Percentiles rank a stretch among this genome's conserved stretches.
Conservation (phyloP, 2,329 filamentous ascomycete genomes). For the Fusarium papillatum region DNA sequence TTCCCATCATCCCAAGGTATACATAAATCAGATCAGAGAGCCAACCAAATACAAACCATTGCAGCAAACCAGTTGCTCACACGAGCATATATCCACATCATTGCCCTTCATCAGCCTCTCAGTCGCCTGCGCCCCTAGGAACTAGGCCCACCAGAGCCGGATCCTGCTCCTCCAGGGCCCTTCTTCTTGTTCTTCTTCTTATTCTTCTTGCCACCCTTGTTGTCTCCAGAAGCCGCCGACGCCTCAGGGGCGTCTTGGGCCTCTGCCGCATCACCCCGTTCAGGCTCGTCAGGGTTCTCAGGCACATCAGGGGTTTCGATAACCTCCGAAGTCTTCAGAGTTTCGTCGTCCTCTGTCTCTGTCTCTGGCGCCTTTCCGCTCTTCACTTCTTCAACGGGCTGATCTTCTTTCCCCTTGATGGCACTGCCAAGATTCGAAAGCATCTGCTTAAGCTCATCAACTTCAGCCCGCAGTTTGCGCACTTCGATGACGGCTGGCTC, state of each 20-base stretch:
- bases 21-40: neutral
- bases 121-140: slow-evolving; percentile 16
- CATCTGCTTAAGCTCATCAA: slow-evolving; percentile 68
- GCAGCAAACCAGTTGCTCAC: neutral
- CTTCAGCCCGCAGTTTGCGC: slow-evolving; percentile 68
- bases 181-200: slow-evolving; percentile 46
- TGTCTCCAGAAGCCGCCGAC: slow-evolving; percentile 26
- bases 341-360: slow-evolving; percentile 17
- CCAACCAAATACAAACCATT: neutral
- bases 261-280: slow-evolving; percentile 19
- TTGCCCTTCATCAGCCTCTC: neutral
- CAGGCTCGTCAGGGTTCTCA: slow-evolving; percentile 26
- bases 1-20: neutral
- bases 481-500: slow-evolving; percentile 83
- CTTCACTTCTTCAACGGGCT: slow-evolving; percentile 2
- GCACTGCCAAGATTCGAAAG: slow-evolving; percentile 51
- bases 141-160: slow-evolving; percentile 20
- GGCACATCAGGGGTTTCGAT: slow-evolving; percentile 22
- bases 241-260: slow-evolving; percentile 13
- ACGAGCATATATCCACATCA: neutral
- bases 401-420: slow-evolving; percentile 28
- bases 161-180: slow-evolving; percentile 19
- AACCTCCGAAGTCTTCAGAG: slow-evolving; percentile 24
- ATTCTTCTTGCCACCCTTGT: slow-evolving; percentile 39
- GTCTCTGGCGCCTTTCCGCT: slow-evolving; percentile 17